Conservation (phyloP, 192 early-diverging fungal genomes). For the Haplosporangium gracile region DNA sequence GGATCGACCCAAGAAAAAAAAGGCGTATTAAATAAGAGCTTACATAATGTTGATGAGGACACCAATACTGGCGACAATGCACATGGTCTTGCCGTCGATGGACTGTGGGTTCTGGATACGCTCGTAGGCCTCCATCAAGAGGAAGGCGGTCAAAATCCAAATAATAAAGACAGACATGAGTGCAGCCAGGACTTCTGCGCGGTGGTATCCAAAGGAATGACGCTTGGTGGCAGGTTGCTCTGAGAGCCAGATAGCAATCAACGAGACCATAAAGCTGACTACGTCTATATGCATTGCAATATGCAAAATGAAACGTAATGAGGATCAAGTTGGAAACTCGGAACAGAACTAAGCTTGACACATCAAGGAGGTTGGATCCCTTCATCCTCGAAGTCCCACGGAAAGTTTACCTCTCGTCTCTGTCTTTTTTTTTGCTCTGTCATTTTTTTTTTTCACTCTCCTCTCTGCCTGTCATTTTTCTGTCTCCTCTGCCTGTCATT, state of each 20-base stretch:
- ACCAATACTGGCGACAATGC: slow-evolving; percentile 76
- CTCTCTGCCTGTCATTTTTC: too few relatives aligned
- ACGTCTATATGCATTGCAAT: slow-evolving; percentile 62
- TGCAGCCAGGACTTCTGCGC: slow-evolving; percentile 86
- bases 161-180: slow-evolving; percentile 81
- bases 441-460: too few relatives aligned
- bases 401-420: too few relatives aligned
- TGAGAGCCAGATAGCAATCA: slow-evolving; percentile 64
- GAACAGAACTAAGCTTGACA: background rate
- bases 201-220: slow-evolving; percentile 80
- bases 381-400: too few relatives aligned
- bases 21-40: slow-evolving; percentile 18
- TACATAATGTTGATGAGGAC: slow-evolving; percentile 83
- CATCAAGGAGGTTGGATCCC: background rate
- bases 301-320: background rate
- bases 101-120: slow-evolving; percentile 72
- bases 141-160: slow-evolving; percentile 78
- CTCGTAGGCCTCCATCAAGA: slow-evolving; percentile 80
- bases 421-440: too few relatives aligned
- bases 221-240: slow-evolving; percentile 57
- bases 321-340: background rate
- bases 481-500: too few relatives aligned
- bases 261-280: slow-evolving; percentile 79
- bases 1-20: background rate
- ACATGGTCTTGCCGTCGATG: slow-evolving; percentile 81